phyloP scores from a whole-genome alignment of 139 green algal genomes.

The Picocystis salinarum region DNA sequence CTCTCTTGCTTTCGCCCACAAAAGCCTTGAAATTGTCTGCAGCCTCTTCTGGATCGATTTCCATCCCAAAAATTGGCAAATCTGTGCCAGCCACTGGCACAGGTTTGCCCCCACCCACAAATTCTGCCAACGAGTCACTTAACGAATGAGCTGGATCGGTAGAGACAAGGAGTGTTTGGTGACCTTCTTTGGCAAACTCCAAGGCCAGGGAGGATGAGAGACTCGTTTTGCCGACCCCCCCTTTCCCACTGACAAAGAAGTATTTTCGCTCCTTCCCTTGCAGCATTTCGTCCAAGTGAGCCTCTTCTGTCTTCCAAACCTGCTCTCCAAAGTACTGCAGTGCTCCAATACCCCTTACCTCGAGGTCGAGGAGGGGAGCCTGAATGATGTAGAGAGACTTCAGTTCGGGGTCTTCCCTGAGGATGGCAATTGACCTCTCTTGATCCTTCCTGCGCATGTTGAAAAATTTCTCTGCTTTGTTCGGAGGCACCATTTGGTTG shows the following conservation, averaged over 20 bases:
- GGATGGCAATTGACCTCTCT: constrained; percentile 47
- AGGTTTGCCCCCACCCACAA: constrained; percentile 64
- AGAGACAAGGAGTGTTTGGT: constrained; percentile 83
- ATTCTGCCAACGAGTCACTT: constrained; percentile 61
- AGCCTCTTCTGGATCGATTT: constrained; percentile 76
- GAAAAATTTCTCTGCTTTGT: constrained; percentile 35
- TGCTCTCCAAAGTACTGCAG: constrained; percentile 79
- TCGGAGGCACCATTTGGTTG: constrained; percentile 59
- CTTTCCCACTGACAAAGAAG: constrained; percentile 72
- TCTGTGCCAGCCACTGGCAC: constrained; percentile 72
- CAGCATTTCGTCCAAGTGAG: not conserved
- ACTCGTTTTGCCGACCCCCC: constrained; percentile 95
- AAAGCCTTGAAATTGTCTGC: constrained; percentile 7
- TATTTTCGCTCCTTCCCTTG: constrained; percentile 10
- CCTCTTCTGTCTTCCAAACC: constrained; percentile 47
- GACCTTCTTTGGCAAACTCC: constrained; percentile 59
- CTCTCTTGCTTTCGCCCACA: not conserved
- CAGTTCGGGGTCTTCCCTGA: constrained; percentile 47
- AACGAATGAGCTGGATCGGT: constrained; percentile 94
- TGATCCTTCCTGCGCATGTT: constrained; percentile 54
- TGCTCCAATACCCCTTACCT: constrained; percentile 74
- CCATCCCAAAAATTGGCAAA: constrained; percentile 64
- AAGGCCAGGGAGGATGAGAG: constrained; percentile 74
- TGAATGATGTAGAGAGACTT: constrained; percentile 51
- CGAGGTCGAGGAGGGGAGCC: constrained; percentile 82